Base-by-base conservation (phyloP, 2,329 filamentous ascomycete genomes). In the Exophiala dermatitidis region DNA sequence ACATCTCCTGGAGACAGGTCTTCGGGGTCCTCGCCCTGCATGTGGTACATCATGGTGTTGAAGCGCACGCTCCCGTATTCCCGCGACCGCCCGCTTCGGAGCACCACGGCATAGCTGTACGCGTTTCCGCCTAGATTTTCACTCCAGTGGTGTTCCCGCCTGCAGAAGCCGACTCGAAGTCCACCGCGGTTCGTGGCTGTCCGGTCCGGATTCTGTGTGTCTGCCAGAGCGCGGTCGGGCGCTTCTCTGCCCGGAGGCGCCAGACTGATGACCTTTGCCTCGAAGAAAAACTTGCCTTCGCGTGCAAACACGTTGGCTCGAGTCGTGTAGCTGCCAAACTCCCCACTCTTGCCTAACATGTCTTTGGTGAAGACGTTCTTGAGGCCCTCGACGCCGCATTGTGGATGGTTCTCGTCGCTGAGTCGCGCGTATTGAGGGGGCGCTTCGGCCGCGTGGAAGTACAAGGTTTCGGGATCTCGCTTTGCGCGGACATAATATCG, bases 11-110 rank as follows among this genome's bases (percentile, higher is more conserved):
- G 90, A 42, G 80, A 78, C 48, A 97, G 82, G 52, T 89, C 81
- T 67, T 91, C 85, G 44, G 85, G 84, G 1, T 85, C 91, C 68
- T 97, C 90, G 19, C 93, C 93, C 32, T 85, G 81, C 28, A 90
- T 84, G 65, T 98, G 93, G 67, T 97, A 97, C 66, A 90, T 95
- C 72, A 97, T 96, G 40, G 89, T 97, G 2, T 94, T 94, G 67
- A 97, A 81, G 5, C 93, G 86, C 28, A 97, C 84, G 66, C 76
- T 74, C 37, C 74, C 74, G 54, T 75, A 72, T 8, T 71, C 64
- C 52, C 72, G 70, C 5, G 75, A 71, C 30, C 53, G 51, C 3
- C 60, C 59, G 48, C 58, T 60, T 8, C 58, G 51, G 40, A 58
- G 48, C 10, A 59, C 52, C 5, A 62, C 53, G 7, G 53, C 62